phyloP scores from a whole-genome alignment of 148 eudicot genomes.

The Polygonum maritimum region DNA sequence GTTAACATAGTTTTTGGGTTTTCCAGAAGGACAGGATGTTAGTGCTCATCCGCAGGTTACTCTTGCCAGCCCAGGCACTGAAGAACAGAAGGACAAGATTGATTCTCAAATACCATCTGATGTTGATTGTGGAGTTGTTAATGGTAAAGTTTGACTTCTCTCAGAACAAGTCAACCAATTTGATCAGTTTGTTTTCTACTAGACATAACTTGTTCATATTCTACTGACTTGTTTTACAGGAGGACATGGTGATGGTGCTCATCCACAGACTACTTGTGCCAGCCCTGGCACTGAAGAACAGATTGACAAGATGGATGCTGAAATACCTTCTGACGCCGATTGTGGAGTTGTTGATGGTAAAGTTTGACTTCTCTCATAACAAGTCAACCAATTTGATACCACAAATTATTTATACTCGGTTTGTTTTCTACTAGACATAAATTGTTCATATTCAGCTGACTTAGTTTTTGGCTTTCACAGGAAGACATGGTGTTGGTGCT shows the following conservation, averaged over 20 bases:
- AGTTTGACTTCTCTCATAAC: not conserved
- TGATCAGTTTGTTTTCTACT: not conserved
- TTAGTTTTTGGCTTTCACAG: not conserved
- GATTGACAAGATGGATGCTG: not conserved
- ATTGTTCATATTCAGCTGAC: not conserved
- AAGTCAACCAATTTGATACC: not conserved
- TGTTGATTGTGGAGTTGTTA: not conserved
- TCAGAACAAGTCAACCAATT: not conserved
- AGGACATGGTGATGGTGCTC: not conserved
- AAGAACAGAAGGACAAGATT: not conserved
- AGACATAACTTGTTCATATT: not conserved
- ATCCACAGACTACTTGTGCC: slow-evolving; percentile 1
- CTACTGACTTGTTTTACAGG: not conserved
- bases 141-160: not conserved
- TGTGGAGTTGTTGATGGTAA: not conserved
- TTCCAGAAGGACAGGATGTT: not conserved
- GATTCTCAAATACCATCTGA: not conserved
- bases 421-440: not conserved
- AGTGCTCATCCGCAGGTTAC: not conserved
- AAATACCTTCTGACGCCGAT: not conserved
- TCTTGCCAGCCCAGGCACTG: slow-evolving; percentile 3
- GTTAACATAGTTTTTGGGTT: not conserved
- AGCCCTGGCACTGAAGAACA: not conserved
- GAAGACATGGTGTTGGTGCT: too few relatives aligned
- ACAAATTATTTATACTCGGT: too few relatives aligned